phyloP scores from a whole-genome alignment of 2,329 filamentous ascomycete genomes.

The Cercospora beticola region DNA sequence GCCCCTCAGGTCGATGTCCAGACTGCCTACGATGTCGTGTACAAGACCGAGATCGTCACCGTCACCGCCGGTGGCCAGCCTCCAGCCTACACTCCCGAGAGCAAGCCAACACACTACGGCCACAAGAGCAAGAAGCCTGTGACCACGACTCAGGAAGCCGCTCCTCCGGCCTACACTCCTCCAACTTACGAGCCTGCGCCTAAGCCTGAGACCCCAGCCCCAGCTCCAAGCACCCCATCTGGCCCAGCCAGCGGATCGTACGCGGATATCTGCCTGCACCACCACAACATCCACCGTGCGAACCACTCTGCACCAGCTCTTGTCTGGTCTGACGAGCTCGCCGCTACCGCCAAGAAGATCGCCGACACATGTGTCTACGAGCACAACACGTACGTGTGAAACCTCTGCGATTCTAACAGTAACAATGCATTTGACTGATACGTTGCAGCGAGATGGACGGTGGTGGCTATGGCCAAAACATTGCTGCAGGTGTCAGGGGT shows the following conservation, averaged over 20 bases:
- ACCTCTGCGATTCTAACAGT: too few species aligned
- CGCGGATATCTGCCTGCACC: constrained; percentile 55
- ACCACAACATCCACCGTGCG: constrained; percentile 83
- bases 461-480: constrained; percentile 84
- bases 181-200: constrained; percentile 11
- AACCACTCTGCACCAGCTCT: constrained; percentile 73
- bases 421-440: too few species aligned
- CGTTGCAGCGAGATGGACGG: constrained; percentile 48
- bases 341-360: constrained; percentile 61
- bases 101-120: constrained; percentile 25
- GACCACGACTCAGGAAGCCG: constrained; percentile 2
- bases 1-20: constrained; percentile 26
- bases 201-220: constrained; percentile 3
- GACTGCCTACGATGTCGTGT: constrained; percentile 33
- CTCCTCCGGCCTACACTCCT: neutral
- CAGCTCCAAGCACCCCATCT: constrained; percentile 11
- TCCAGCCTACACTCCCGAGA: constrained; percentile 19
- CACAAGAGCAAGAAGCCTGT: constrained; percentile 23
- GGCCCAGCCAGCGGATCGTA: constrained; percentile 29
- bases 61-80: constrained; percentile 33
- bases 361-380: constrained; percentile 68
- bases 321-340: constrained; percentile 65
- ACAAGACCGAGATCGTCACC: constrained; percentile 39
- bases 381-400: constrained; percentile 68
- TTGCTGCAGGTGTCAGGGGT: constrained; percentile 66